Evolutionary conservation across 1,284 basidiomycete species (phyloP).

Genomic region (Tremellales sp.): DNA sequence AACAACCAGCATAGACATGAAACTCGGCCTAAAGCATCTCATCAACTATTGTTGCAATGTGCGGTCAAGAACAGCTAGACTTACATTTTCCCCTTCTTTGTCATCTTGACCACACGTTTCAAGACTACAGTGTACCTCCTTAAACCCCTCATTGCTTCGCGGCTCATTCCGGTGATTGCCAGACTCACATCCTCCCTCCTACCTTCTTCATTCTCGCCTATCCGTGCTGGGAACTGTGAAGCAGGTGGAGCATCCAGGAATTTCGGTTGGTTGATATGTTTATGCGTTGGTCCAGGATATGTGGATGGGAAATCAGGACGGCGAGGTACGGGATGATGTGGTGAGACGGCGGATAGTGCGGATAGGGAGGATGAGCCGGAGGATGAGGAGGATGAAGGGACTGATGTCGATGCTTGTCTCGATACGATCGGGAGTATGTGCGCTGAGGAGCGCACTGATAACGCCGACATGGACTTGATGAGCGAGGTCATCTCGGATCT

Average conservation of each 20-base stretch:
- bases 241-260: slow-evolving; percentile 15
- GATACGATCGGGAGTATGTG: slow-evolving; percentile 1
- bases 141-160: slow-evolving; percentile 31
- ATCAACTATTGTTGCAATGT: background rate
- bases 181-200: slow-evolving; percentile 24
- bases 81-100: slow-evolving; percentile 48
- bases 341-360: slow-evolving; percentile 13
- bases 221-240: slow-evolving; percentile 16
- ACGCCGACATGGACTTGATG: background rate
- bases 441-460: background rate
- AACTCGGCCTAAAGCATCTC: background rate
- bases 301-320: slow-evolving; percentile 17
- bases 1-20: slow-evolving; percentile 63
- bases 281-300: slow-evolving; percentile 21
- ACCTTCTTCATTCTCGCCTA: slow-evolving; percentile 20
- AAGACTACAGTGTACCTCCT: slow-evolving; percentile 32
- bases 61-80: slow-evolving; percentile 9
- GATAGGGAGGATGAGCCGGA: slow-evolving; percentile 7
- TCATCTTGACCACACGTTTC: slow-evolving; percentile 47
- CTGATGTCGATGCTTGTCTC: slow-evolving; percentile 7
- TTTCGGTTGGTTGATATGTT: slow-evolving; percentile 37
- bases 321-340: slow-evolving; percentile 25
- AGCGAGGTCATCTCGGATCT: background rate
- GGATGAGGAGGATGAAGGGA: slow-evolving; percentile 11
- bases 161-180: slow-evolving; percentile 27